Evolutionary conservation across 2,329 filamentous ascomycete species (phyloP).

Genomic region (Rutstroemia sp.): DNA sequence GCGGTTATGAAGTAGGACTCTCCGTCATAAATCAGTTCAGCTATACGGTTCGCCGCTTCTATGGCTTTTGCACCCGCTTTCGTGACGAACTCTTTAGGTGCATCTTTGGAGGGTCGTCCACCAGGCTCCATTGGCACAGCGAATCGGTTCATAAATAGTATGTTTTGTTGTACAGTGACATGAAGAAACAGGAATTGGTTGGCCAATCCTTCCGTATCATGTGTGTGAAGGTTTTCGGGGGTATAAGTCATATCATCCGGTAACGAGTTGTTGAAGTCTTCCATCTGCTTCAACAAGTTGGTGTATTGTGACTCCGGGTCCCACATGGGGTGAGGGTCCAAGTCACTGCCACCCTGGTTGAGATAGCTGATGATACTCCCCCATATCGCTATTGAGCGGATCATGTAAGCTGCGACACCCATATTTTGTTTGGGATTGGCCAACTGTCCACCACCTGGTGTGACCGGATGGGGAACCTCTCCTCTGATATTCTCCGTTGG

Average conservation of each 20-base stretch:
- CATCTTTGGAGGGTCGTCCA: conserved; percentile 57
- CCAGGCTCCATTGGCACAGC: conserved; percentile 59
- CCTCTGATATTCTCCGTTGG: conserved; percentile 79
- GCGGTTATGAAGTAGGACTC: conserved; percentile 76
- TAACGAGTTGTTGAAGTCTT: conserved; percentile 61
- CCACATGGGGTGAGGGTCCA: conserved; percentile 75
- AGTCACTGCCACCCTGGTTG: conserved; percentile 80
- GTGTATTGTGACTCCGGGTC: conserved; percentile 70
- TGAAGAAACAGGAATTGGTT: conserved; percentile 93
- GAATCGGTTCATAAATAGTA: conserved; percentile 84
- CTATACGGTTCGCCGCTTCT: conserved; percentile 79
- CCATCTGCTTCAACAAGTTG: conserved; percentile 61
- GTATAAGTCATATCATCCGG: conserved; percentile 69
- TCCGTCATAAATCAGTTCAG: conserved; percentile 71
- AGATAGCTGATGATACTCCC: conserved; percentile 83
- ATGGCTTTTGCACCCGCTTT: conserved; percentile 71
- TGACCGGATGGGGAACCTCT: conserved; percentile 53
- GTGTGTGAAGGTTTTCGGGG: conserved; percentile 73
- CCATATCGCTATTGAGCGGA: conserved; percentile 81
- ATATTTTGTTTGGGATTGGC: conserved; percentile 72
- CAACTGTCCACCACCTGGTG: conserved; percentile 55
- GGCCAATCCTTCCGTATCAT: conserved; percentile 75
- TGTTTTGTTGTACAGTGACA: conserved; percentile 81
- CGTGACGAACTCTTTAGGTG: conserved; percentile 64
- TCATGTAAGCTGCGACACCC: conserved; percentile 88